A percentile compares a stretch with the other conserved stretches of the same genome.
Evolutionary conservation across 208 protist species (phyloP).

Genomic region (Crithidia expoeki): DNA sequence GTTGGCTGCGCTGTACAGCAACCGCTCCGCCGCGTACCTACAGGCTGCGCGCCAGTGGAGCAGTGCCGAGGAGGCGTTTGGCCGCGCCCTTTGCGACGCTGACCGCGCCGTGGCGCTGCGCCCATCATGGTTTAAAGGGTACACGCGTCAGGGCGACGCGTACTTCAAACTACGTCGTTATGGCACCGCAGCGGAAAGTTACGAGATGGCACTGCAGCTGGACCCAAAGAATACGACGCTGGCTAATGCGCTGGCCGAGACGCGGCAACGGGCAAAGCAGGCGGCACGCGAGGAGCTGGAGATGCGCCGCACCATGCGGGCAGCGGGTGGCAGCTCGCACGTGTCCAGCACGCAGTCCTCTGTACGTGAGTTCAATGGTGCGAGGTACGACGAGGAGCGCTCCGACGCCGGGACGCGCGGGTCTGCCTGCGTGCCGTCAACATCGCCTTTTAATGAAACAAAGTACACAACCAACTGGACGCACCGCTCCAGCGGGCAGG

Average conservation of each 20-base stretch:
- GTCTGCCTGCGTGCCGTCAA: no score
- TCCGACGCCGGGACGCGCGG: no score
- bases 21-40: constrained; percentile 93
- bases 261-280: constrained; percentile 41
- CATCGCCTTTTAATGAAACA: no score
- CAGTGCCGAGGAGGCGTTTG: constrained; percentile 49
- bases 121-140: constrained; percentile 94
- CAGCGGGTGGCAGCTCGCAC: constrained; percentile 7
- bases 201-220: constrained; percentile 87
- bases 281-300: constrained; percentile 29
- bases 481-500: constrained; percentile 28
- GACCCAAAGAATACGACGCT: constrained; percentile 79
- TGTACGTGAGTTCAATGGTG: background rate
- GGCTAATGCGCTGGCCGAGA: constrained; percentile 58
- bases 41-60: constrained; percentile 66
- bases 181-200: constrained; percentile 81
- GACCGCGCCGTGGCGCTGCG: constrained; percentile 86
- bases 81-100: constrained; percentile 88
- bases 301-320: constrained; percentile 24
- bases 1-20: constrained; percentile 91
- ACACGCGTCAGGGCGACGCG: constrained; percentile 91
- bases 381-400: no score
- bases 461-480: background rate
- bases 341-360: constrained; percentile 1
- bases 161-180: constrained; percentile 88